These are phyloP conservation scores for Macrophomina tecta DNA, from an alignment of 2,329 filamentous ascomycete species.

Conservation along the genomic window DNA sequence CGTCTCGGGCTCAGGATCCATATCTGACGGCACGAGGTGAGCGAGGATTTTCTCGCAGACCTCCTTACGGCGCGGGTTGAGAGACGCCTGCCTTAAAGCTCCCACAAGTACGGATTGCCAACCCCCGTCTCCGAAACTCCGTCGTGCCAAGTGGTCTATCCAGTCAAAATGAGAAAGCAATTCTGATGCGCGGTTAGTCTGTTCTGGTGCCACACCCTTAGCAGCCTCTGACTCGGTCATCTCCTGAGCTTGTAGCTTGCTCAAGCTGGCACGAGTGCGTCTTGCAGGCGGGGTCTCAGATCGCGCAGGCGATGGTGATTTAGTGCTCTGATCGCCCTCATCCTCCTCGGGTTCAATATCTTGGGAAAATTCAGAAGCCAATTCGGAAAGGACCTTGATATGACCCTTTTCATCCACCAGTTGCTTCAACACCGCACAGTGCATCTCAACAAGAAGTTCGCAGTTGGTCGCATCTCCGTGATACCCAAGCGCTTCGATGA, in stretches of 20 bases:
- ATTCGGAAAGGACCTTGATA: conserved; percentile 79
- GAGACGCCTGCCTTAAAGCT: conserved; percentile 82
- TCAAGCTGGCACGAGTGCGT: conserved; percentile 81
- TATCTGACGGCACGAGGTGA: conserved; percentile 78
- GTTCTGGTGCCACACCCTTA: not conserved
- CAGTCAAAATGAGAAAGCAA: conserved; percentile 78
- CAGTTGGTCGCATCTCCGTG: conserved; percentile 76
- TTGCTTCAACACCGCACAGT: conserved; percentile 88
- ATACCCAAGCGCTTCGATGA: conserved; percentile 83
- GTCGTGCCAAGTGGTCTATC: conserved; percentile 81
- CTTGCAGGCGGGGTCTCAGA: conserved; percentile 70
- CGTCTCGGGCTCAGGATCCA: conserved; percentile 76
- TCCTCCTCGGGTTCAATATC: conserved; percentile 60
- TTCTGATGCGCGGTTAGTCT: conserved; percentile 70
- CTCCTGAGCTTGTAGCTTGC: conserved; percentile 60
- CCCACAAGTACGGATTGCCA: conserved; percentile 93
- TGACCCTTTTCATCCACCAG: conserved; percentile 82
- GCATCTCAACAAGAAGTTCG: conserved; percentile 86
- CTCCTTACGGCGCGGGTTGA: conserved; percentile 71
- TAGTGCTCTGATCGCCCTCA: conserved; percentile 45
- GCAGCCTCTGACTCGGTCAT: conserved; percentile 7
- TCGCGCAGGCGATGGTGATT: conserved; percentile 52
- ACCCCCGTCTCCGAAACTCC: conserved; percentile 85
- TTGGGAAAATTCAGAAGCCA: conserved; percentile 53
- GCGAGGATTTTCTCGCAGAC: conserved; percentile 79